These are phyloP conservation scores for Coemansia sp. DNA, from an alignment of 192 early-diverging fungal species.

Conservation along the genomic window DNA sequence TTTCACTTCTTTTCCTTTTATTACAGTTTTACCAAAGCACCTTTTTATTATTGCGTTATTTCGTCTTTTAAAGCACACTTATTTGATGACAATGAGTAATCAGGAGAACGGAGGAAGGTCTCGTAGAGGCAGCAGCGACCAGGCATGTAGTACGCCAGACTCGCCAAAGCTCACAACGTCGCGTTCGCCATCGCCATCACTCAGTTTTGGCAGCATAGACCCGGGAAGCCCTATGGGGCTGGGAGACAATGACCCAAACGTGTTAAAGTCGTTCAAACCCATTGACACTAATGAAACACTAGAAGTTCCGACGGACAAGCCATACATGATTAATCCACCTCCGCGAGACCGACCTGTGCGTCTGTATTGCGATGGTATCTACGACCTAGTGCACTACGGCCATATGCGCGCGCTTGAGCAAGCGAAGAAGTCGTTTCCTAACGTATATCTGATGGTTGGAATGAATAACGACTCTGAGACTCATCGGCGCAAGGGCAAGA, in stretches of 20 bases:
- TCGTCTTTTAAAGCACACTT: not conserved
- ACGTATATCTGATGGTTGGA: constrained; percentile 76
- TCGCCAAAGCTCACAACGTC: constrained; percentile 34
- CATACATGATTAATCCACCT: constrained; percentile 63
- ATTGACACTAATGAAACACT: constrained; percentile 42
- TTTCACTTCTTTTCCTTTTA: not conserved
- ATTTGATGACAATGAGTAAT: constrained; percentile 9
- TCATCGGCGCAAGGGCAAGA: constrained; percentile 77
- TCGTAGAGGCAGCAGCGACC: constrained; percentile 16
- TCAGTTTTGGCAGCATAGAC: constrained; percentile 17
- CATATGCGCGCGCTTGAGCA: constrained; percentile 79
- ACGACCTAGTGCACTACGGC: constrained; percentile 82
- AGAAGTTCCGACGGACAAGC: constrained; percentile 38
- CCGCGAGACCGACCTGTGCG: constrained; percentile 70
- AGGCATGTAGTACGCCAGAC: constrained; percentile 28
- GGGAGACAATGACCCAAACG: constrained; percentile 44
- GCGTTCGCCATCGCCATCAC: constrained; percentile 35
- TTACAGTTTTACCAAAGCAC: not conserved
- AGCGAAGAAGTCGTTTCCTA: constrained; percentile 76
- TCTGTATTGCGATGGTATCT: constrained; percentile 87
- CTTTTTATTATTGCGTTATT: constrained; percentile 13
- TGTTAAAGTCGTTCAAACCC: constrained; percentile 32
- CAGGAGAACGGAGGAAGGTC: constrained; percentile 12
- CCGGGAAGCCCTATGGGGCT: constrained; percentile 50
- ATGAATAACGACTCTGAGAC: constrained; percentile 74